Evolutionary conservation across 31 red algal genomes (phyloP), one percentile per base, ranked within the genome.

Genomic region (Odonthalia washingtoniensis): DNA sequence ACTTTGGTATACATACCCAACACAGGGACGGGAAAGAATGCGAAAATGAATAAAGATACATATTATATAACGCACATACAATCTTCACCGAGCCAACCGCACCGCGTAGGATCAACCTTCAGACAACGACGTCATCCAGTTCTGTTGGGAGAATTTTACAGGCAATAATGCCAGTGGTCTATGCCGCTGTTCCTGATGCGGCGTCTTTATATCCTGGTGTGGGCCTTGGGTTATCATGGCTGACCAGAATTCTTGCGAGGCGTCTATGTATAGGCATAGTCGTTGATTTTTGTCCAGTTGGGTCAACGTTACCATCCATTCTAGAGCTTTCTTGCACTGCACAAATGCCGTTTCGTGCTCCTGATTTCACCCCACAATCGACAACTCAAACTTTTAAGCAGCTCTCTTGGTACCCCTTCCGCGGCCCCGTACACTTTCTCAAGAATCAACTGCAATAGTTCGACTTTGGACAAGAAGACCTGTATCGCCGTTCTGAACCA

Each of bases 231-330:
- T 77, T 4, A 84, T 34, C 5, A 84, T 73, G 9, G 5, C 66
- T 9, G 66, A 84, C 32, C 81, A 84, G 36, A n/a, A 28, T 14
- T 9, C 4, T 4, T 72, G 65, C 26, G 65, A 84, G 37, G 81
- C 42, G 73, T 84, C 81, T 65, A 40, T 84, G 66, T 72, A 84
- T 14, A 84, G 65, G 40, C 64, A 72, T 9, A 84, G 41, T 27
- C 81, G 64, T 46, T 73, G 26, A 16, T 37, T 46, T 9, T 18
- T 18, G 37, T 84, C 81, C 36, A 60, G 26, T n/a, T 84, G 81
- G 24, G 24, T 5, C 5, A 84, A 26, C 17, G 39, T 45, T 6
- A 84, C 33, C 37, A 74, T 65, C 27, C 73, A 9, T 14, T 27
- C 28, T 12, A 84, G 81, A 14, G 81, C 24, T 6, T 26, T 9